Percentiles rank a stretch among this genome's conserved stretches.
These are phyloP conservation scores for Penicillium steckii DNA, from an alignment of 495 filamentous ascomycete species.

Conservation along the genomic window DNA sequence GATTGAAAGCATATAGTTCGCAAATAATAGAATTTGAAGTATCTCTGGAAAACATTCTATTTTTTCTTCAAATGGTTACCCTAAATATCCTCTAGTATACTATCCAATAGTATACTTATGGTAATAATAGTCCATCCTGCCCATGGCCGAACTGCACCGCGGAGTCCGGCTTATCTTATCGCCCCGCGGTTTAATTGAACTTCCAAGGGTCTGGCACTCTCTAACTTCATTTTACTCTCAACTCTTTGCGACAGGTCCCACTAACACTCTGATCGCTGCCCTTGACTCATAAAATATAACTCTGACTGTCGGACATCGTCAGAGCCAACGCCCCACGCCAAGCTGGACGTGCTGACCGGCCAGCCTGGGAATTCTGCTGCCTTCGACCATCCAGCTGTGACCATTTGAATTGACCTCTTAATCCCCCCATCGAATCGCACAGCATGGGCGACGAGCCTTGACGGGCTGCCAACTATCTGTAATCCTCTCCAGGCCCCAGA, in stretches of 20 bases:
- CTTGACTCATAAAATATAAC: background rate
- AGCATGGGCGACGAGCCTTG: slow-evolving; percentile 20
- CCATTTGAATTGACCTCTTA: background rate
- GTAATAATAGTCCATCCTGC: too few relatives aligned
- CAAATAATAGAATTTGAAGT: background rate
- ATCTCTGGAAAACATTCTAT: too few relatives aligned
- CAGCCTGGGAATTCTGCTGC: slow-evolving; percentile 22
- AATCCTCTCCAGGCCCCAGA: slow-evolving; percentile 4
- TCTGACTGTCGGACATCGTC: too few relatives aligned
- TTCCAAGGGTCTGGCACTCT: background rate
- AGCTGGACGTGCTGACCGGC: slow-evolving; percentile 4
- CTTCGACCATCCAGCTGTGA: slow-evolving; percentile 8
- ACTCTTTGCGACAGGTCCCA: background rate
- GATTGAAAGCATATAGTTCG: background rate
- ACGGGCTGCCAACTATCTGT: slow-evolving; percentile 11
- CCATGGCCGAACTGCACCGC: background rate
- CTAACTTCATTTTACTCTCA: background rate
- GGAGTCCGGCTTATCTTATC: slow-evolving; percentile 9
- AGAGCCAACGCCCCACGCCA: background rate
- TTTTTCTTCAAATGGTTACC: too few relatives aligned
- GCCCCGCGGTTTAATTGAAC: background rate
- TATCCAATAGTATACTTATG: too few relatives aligned
- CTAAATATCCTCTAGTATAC: too few relatives aligned
- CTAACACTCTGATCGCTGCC: background rate
- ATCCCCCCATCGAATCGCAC: slow-evolving; percentile 22